These are phyloP conservation scores for Reutealis trisperma DNA, from an alignment of 345 rosid genomes.

Conservation along the genomic window DNA sequence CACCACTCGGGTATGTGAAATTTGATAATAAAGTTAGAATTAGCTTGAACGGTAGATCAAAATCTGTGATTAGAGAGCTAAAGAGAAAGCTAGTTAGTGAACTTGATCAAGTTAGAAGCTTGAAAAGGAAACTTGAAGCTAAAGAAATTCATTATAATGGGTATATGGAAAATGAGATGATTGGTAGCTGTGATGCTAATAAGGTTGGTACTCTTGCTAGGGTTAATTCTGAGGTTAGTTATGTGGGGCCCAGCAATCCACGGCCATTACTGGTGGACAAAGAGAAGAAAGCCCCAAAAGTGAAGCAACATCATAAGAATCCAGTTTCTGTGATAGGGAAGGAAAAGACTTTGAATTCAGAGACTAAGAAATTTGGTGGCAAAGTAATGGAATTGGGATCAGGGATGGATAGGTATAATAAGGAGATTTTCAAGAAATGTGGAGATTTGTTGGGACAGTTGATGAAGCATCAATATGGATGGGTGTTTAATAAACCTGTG, in stretches of 20 bases:
- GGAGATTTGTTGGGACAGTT: constrained; percentile 58
- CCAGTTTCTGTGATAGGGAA: constrained; percentile 24
- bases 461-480: constrained; percentile 85
- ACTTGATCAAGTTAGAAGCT: constrained; percentile 56
- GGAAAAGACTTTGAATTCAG: constrained; percentile 31
- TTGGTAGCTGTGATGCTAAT: constrained; percentile 8
- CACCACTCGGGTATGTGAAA: constrained; percentile 42
- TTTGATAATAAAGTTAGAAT: constrained; percentile 45
- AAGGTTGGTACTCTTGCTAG: constrained; percentile 37
- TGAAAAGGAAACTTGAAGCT: constrained; percentile 46
- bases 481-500: constrained; percentile 85
- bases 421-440: constrained; percentile 56
- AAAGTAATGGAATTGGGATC: constrained; percentile 30
- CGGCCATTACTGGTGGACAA: constrained; percentile 24
- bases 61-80: constrained; percentile 39
- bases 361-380: constrained; percentile 40
- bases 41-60: constrained; percentile 37
- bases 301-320: constrained; percentile 28
- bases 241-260: constrained; percentile 38
- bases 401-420: constrained; percentile 38
- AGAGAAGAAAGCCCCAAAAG: constrained; percentile 38
- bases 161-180: background rate
- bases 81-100: constrained; percentile 56
- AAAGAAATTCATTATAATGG: constrained; percentile 26
- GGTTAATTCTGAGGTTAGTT: constrained; percentile 54